phyloP scores from a whole-genome alignment of 2,329 filamentous ascomycete genomes.

The Cryoendolithus antarcticus region DNA sequence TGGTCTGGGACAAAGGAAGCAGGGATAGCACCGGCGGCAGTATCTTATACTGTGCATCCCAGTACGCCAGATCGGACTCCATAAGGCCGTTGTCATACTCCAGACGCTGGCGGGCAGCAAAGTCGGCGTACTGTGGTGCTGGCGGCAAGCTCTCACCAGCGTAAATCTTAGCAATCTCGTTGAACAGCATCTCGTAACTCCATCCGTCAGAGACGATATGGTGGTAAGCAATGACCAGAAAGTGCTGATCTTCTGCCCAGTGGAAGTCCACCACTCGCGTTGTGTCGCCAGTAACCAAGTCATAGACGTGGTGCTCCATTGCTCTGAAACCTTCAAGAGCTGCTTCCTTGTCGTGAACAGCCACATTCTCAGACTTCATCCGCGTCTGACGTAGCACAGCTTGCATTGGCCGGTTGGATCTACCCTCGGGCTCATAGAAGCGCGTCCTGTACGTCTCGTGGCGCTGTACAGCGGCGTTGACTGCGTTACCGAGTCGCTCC shows the following conservation, averaged over 20 bases:
- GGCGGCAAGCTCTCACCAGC: background rate
- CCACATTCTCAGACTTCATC: background rate
- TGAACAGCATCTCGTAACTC: conserved; percentile 15
- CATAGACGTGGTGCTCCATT: conserved; percentile 7
- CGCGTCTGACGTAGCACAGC: background rate
- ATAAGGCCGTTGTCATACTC: background rate
- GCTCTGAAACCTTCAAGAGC: background rate
- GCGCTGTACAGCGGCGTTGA: background rate
- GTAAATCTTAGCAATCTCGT: conserved; percentile 14
- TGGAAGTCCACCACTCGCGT: conserved; percentile 13
- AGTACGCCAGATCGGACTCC: background rate
- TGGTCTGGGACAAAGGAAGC: conserved; percentile 12
- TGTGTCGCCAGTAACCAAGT: conserved; percentile 15
- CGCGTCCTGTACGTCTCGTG: conserved; percentile 2
- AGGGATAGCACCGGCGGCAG: conserved; percentile 13
- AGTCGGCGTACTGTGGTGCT: background rate
- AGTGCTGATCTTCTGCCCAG: background rate
- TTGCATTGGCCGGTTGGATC: background rate
- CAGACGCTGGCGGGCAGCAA: background rate
- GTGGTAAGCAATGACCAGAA: conserved; percentile 20
- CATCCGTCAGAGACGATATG: conserved; percentile 25
- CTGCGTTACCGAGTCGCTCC: background rate
- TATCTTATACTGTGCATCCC: background rate
- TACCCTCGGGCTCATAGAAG: background rate
- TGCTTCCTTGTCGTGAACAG: background rate